Percentiles rank a stretch among this genome's conserved stretches.
These are phyloP conservation scores for Platismatia glauca DNA, from an alignment of 495 filamentous ascomycete genomes.

Conservation along the genomic window DNA sequence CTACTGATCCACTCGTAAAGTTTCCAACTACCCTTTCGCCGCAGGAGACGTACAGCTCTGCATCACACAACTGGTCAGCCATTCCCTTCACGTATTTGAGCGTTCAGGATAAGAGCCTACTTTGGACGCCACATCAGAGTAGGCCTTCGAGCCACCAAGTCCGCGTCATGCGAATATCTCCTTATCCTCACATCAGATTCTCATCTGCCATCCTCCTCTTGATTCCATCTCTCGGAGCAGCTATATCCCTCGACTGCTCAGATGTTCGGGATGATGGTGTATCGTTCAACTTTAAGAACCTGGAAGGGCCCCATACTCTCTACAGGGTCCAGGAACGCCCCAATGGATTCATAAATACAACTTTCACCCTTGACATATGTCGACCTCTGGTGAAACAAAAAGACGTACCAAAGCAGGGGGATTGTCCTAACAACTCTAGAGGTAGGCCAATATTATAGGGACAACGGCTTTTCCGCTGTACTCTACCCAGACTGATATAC, in stretches of 20 bases:
- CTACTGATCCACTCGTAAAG: too few relatives aligned
- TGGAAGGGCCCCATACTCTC: constrained; percentile 71
- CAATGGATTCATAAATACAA: constrained; percentile 53
- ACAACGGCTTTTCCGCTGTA: neutral
- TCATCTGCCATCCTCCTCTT: constrained; percentile 38
- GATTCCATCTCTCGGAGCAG: constrained; percentile 39
- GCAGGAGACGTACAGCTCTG: neutral
- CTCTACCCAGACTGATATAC: constrained; percentile 1
- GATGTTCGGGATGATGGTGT: constrained; percentile 47
- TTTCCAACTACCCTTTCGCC: neutral
- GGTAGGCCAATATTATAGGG: constrained; percentile 30
- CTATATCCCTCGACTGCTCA: constrained; percentile 52
- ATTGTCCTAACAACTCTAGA: constrained; percentile 57
- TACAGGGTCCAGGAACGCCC: constrained; percentile 43
- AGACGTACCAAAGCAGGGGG: constrained; percentile 36
- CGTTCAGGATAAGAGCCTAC: too few relatives aligned
- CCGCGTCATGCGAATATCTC: constrained; percentile 24
- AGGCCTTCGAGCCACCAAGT: neutral
- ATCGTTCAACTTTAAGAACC: constrained; percentile 54
- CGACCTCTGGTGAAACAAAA: constrained; percentile 47
- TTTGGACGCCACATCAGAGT: neutral
- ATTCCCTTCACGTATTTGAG: neutral
- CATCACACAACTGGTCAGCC: neutral
- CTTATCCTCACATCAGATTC: constrained; percentile 25
- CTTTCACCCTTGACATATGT: constrained; percentile 86